Evolutionary conservation across 2,329 filamentous ascomycete genomes (phyloP), one percentile per base, ranked within the genome.

Genomic region (Aspergillus ustus): DNA sequence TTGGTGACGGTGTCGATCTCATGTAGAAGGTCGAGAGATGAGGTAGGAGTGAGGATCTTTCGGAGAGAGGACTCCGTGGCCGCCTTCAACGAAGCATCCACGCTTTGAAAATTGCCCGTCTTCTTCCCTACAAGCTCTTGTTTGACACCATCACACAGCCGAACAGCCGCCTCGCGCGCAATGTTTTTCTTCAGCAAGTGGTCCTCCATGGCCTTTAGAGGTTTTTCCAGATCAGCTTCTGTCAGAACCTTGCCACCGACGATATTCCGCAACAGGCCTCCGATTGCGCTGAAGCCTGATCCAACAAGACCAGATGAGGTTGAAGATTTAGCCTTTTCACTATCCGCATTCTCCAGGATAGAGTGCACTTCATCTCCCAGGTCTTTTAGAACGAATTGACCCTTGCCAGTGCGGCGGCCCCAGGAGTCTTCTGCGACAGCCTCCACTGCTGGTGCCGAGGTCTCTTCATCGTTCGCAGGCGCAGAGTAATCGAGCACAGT

Each of bases 121-220:
- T 94, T 97, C 68, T 93, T 89, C 29, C 95, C 93, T 19, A 97
- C 79, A 28, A 99, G 83, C 73, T 97, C 93, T 70, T 90, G 89
- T 76, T 97, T 91, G 7, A 99, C 94, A 55, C 92, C 92, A 65
- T 96, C 89, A 75, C 94, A 97, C 46, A 99, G 82, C 57, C 95
- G 90, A 34, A 97, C 85, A 1, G 94, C 95, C 17, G 95, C 95
- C 81, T 98, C 95, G 57, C 92, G 90, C 0, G 95, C 95, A 29
- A 99, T 93, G 71, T 99, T 99, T 83, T 99, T 99, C 79, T 90
- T 89, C 62, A 99, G 80, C 7, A 99, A 83, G 75, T 98, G 94
- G 60, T 97, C 92, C 74, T 97, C 92, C 92, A 99, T 97, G 34
- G 90, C 91, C 78, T 94, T 95, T 81, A 99, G 89, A 2, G 95